phyloP scores from a whole-genome alignment of 2,329 filamentous ascomycete species.

The Rhinocladiella mackenziei region DNA sequence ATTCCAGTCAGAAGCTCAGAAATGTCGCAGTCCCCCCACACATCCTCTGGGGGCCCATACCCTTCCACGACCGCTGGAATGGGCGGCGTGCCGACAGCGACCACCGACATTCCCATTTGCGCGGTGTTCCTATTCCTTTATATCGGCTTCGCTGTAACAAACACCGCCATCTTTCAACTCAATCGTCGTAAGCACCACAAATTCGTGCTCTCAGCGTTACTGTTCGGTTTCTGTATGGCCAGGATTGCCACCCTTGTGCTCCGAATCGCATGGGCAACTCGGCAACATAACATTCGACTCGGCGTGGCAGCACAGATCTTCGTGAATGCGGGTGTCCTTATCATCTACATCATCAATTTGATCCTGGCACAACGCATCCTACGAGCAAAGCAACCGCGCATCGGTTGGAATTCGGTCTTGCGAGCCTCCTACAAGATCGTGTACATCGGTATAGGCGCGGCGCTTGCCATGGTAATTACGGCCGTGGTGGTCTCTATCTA shows the following conservation, averaged over 20 bases:
- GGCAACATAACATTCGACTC: slow-evolving; percentile 42
- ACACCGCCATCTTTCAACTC: slow-evolving; percentile 45
- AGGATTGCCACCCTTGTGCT: slow-evolving; percentile 45
- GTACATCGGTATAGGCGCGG: slow-evolving; percentile 55
- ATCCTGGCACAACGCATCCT: slow-evolving; percentile 72
- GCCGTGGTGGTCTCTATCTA: slow-evolving; percentile 64
- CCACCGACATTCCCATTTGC: slow-evolving; percentile 49
- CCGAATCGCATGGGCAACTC: slow-evolving; percentile 53
- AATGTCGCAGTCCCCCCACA: background rate
- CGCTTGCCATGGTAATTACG: slow-evolving; percentile 64
- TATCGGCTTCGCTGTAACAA: slow-evolving; percentile 39
- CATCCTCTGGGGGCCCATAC: slow-evolving; percentile 29
- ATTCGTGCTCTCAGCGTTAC: slow-evolving; percentile 45
- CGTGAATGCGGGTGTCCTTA: slow-evolving; percentile 68
- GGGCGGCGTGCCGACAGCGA: slow-evolving; percentile 50
- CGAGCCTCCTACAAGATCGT: slow-evolving; percentile 54
- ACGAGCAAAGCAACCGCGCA: slow-evolving; percentile 63
- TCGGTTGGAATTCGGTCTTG: slow-evolving; percentile 63
- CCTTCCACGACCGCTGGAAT: slow-evolving; percentile 32
- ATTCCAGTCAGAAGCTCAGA: background rate
- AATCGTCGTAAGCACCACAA: slow-evolving; percentile 46
- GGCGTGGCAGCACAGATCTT: slow-evolving; percentile 63
- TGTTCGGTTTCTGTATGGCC: slow-evolving; percentile 51
- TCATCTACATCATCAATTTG: slow-evolving; percentile 74
- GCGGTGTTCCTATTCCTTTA: slow-evolving; percentile 58